Evolutionary conservation across 768 basidiomycete species (phyloP).

Genomic region (Trichaptum fuscoviolaceum): DNA sequence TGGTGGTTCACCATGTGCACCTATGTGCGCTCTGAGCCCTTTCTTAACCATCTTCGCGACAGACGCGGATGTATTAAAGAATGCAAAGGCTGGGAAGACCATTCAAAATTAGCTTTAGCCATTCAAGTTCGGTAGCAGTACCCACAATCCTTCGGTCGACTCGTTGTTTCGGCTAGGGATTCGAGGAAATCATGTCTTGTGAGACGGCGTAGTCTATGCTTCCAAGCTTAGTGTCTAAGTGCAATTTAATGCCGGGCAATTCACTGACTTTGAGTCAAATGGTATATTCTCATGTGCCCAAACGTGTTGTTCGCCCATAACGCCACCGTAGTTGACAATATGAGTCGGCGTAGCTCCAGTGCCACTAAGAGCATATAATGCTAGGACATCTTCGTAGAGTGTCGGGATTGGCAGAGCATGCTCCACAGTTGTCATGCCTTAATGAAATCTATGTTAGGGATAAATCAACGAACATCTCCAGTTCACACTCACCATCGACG

Average conservation of each 20-base stretch:
- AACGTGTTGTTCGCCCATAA: conserved; percentile 58
- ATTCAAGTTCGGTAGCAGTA: background rate
- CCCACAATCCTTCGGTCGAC: conserved; percentile 56
- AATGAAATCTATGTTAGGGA: background rate
- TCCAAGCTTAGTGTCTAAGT: background rate
- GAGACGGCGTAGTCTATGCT: conserved; percentile 52
- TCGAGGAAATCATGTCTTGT: conserved; percentile 62
- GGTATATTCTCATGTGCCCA: conserved; percentile 65
- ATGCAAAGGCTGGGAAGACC: conserved; percentile 39
- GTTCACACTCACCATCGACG: conserved; percentile 49
- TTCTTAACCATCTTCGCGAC: conserved; percentile 63
- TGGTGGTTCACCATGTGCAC: conserved; percentile 71
- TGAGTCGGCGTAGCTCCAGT: conserved; percentile 73
- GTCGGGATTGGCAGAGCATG: conserved; percentile 61
- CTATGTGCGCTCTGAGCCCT: conserved; percentile 60
- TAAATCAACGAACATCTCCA: background rate
- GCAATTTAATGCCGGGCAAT: background rate
- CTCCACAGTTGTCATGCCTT: conserved; percentile 75
- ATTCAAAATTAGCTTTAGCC: conserved; percentile 8
- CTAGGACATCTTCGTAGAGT: conserved; percentile 63
- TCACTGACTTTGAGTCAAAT: conserved; percentile 57
- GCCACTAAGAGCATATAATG: conserved; percentile 58
- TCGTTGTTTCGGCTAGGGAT: conserved; percentile 51
- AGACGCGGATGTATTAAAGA: conserved; percentile 67
- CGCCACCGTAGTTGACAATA: conserved; percentile 73